Base-by-base conservation (phyloP, 495 filamentous ascomycete genomes). In the Evansstolkia leycettana region DNA sequence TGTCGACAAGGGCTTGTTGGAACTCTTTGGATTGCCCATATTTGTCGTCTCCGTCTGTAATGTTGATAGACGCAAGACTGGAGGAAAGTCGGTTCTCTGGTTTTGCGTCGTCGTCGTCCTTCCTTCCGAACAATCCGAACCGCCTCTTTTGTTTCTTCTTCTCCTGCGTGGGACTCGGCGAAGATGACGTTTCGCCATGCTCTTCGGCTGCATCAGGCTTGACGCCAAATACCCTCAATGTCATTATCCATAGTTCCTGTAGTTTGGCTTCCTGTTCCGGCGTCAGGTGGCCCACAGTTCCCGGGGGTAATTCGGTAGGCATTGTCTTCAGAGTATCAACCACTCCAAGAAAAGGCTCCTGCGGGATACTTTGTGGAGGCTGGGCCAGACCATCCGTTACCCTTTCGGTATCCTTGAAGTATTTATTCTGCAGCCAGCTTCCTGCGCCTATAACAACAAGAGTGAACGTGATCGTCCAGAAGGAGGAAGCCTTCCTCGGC, bases 11-110 rank as follows among this genome's bases (percentile, higher is more conserved):
- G 0, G 84, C 82, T 18, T 85, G 73, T 42, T 83, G 73, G 55
- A 85, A 96, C 15, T 84, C 77, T 63, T 89, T 89, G 3, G 71
- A 80, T 51, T 89, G 84, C 18, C 86, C 85, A 55, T 92, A 87
- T 63, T 98, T 96, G 58, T 96, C 92, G 38, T 94, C 80, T 16
- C 67, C 67, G 14, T 83, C 78, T 24, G 58, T 62, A 40, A 63
- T 48, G 27, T 34, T 48, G 39, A 67, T 46, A 41, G 48, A 32
- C 12, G 55, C 36, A 18, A 57, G 26, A 31, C 47, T 50, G 10
- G 58, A 46, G 10, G 56, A 40, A 10, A 64, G 42, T 1, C 55
- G 52, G 29, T 49, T 60, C 17, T 48, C 48, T 1, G 70, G 47
- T 3, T 52, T 46, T 1, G 48, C 49, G 41, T 72, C 59, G 4